Base-by-base conservation (phyloP, 2,329 filamentous ascomycete genomes). In the Pezicula rhizophila region DNA sequence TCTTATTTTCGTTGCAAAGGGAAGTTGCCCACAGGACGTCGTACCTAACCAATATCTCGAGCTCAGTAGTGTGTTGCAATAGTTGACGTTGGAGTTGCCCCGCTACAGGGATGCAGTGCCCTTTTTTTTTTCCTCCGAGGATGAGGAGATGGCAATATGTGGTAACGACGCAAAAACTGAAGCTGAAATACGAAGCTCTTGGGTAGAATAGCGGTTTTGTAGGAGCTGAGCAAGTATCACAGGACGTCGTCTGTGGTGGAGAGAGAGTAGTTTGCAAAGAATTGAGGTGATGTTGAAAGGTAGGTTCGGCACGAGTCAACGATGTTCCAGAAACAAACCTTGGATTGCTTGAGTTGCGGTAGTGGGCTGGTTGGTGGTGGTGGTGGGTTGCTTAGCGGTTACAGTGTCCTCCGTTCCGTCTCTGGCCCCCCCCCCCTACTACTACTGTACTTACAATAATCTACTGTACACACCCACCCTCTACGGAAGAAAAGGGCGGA, bases 1-100 rank as follows among this genome's bases (percentile, higher is more conserved):
- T 31, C n/a, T 45, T 18, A 14, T 14, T 38, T 20, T 42, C 43
- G 45, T 43, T 39, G 49, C 45, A 42, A 35, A 31, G 40, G 23
- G 37, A 53, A 31, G 45, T 28, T 33, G 42, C 28, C 33, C 37
- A 23, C 6, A 7, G 45, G 28, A 31, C 8, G 46, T 33, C 53
- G 48, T 59, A 59, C 57, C 57, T 59, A 41, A 49, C 47, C 28
- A 11, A 31, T 31, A 52, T 49, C 33, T 50, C 46, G 43, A 53
- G 46, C 48, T 52, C 43, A 54, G 50, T 54, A 54, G 50, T 54
- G 52, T 55, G 52, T 53, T 57, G 50, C 53, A 56, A 31, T 31
- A 12, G 52, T 47, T 52, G 53, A 53, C 46, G 52, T 53, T 49
- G 53, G 33, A 49, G 42, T 56, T 56, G 57, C 58, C 58, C 57